phyloP scores from a whole-genome alignment of 2,329 filamentous ascomycete genomes.

The Colletotrichum lentis region DNA sequence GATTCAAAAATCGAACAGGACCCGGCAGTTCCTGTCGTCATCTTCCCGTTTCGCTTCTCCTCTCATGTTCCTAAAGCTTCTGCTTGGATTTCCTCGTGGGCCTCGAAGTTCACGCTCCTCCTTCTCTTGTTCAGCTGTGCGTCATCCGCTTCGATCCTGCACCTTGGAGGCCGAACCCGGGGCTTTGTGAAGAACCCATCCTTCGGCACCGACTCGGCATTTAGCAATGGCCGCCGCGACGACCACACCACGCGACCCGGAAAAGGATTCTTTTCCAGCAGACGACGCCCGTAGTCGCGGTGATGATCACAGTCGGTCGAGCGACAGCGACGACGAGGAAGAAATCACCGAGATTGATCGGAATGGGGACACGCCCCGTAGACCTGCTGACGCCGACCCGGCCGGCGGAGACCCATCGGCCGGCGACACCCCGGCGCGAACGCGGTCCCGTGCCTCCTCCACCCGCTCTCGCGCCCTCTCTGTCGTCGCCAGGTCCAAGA shows the following conservation, averaged over 20 bases:
- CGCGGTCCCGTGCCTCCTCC: conserved; percentile 50
- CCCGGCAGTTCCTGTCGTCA: conserved; percentile 32
- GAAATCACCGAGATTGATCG: conserved; percentile 27
- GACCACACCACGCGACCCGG: conserved; percentile 28
- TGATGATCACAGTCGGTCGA: conserved; percentile 27
- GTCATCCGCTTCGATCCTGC: not conserved
- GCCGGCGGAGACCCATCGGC: conserved; percentile 20
- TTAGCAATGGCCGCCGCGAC: conserved; percentile 4
- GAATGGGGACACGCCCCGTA: conserved; percentile 21
- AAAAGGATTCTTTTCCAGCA: conserved; percentile 33
- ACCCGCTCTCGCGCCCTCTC: conserved; percentile 49
- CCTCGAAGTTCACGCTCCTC: not conserved
- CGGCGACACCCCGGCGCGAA: conserved; percentile 33
- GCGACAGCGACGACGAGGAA: conserved; percentile 25
- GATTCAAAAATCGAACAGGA: conserved; percentile 27
- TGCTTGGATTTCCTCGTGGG: conserved; percentile 13
- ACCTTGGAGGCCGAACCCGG: not conserved
- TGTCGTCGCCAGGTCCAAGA: conserved; percentile 56
- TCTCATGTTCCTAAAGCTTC: conserved; percentile 11
- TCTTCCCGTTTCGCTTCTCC: conserved; percentile 6
- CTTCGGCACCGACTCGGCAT: conserved; percentile 34
- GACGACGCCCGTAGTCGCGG: conserved; percentile 8
- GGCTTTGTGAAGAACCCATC: not conserved
- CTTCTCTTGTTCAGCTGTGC: conserved; percentile 1
- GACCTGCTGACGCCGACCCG: conserved; percentile 9